Evolutionary conservation across 768 basidiomycete genomes (phyloP), one percentile per base, ranked within the genome.

Genomic region (Mycena latifolia): DNA sequence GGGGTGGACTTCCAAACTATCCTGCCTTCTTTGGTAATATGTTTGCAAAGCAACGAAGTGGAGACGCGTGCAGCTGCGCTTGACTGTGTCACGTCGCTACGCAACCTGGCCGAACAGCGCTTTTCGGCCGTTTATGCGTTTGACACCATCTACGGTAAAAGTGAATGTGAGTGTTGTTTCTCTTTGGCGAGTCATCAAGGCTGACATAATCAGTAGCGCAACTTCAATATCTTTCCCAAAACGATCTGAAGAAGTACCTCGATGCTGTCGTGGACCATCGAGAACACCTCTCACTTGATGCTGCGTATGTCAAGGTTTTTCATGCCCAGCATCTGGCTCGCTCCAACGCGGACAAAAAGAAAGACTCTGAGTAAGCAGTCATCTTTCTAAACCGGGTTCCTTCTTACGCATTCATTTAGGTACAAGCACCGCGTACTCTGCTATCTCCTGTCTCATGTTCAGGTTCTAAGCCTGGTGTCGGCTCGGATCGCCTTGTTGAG

Each of bases 1-100:
- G 80, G 83, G 17, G 76, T 90, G 5, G 95, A 97, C 76, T 94
- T 96, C 77, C 92, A 96, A 76, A 89, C 88, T 0, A 84, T 96
- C 8, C 72, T 95, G 14, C 92, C 94, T 1, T 82, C 89, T 3
- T 74, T 95, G 12, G 79, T 95, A 1, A 84, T 91, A 24, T 84
- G 88, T 12, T 71, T 95, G 15, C 84, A 88, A 56, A 84, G 81
- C 63, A 27, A 75, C 1, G 81, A 84, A 47, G 63, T 67, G 5
- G 74, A 76, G 8, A 77, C 84, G n/a, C 84, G 89, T 24, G 75
- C 79, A 48, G 85, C 82, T 17, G 87, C 89, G 20, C 71, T 88
- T 24, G 85, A 86, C 62, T 91, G 89, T 59, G 77, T 94, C 11
- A 79, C 79, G 0, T 77, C 83, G 6, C 71, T 92, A 55, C 72